These are phyloP conservation scores for Nelumbo lutea DNA, from an alignment of 164 flowering plant species.

Conservation along the genomic window DNA sequence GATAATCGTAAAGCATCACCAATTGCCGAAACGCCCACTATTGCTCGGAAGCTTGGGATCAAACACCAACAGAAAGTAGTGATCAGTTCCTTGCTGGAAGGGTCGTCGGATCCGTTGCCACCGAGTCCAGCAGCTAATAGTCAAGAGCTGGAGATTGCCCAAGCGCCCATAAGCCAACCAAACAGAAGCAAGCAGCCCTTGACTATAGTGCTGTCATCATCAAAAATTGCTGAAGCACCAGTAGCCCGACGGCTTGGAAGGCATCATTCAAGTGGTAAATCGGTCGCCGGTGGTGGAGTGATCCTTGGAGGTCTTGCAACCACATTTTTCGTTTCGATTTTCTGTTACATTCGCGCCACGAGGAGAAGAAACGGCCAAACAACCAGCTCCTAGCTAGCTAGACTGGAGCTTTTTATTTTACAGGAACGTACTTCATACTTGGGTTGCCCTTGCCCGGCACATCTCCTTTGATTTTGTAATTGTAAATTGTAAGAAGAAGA, in stretches of 20 bases:
- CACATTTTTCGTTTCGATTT: slow-evolving; percentile 45
- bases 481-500: background rate
- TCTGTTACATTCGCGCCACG: slow-evolving; percentile 65
- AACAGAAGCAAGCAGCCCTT: no score
- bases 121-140: no score
- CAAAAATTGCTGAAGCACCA: slow-evolving; percentile 13
- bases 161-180: background rate
- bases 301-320: slow-evolving; percentile 62
- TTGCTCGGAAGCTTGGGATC: slow-evolving; percentile 5
- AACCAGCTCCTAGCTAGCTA: background rate
- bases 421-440: no score
- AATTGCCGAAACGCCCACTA: slow-evolving; percentile 6
- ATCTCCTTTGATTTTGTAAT: no score
- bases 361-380: slow-evolving; percentile 25
- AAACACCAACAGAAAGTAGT: background rate
- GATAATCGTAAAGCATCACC: background rate
- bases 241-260: background rate
- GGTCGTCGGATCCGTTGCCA: no score
- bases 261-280: slow-evolving; percentile 36
- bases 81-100: background rate
- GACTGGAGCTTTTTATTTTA: no score
- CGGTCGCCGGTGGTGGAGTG: slow-evolving; percentile 57
- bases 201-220: background rate
- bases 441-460: no score
- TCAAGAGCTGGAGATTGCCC: background rate